phyloP scores from a whole-genome alignment of 1,139 yeast genomes.

The Kodamaea ohmeri region DNA sequence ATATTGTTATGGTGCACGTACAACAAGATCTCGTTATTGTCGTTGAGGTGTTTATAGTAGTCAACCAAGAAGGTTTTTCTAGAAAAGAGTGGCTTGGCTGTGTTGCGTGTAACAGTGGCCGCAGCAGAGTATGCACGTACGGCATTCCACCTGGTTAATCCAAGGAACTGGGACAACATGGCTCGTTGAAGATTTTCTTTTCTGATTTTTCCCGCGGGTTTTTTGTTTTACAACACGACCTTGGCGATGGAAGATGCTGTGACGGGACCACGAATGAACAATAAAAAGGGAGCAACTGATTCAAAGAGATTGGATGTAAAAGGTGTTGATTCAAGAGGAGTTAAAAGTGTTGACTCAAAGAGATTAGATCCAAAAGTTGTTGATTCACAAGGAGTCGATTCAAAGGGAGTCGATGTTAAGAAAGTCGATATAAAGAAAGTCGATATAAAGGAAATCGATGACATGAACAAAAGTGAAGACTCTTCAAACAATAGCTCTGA shows the following conservation, averaged over 20 bases:
- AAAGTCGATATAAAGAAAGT: background rate
- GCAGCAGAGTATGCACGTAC: background rate
- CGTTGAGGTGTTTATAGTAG: constrained; percentile 68
- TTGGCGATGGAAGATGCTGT: constrained; percentile 2
- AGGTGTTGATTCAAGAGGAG: too few species aligned
- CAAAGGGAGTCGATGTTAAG: background rate
- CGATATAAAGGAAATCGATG: too few species aligned
- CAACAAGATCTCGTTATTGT: constrained; percentile 63
- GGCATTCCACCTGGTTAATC: constrained; percentile 1
- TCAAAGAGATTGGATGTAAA: too few species aligned
- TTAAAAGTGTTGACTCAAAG: too few species aligned
- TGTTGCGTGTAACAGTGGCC: constrained; percentile 1
- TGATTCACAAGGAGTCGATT: too few species aligned
- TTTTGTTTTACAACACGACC: constrained; percentile 2
- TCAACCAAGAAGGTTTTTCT: constrained; percentile 86
- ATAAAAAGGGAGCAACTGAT: background rate
- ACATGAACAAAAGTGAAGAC: too few species aligned
- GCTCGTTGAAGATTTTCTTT: background rate
- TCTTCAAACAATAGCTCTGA: too few species aligned
- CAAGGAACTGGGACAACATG: constrained; percentile 1
- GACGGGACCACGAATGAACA: background rate
- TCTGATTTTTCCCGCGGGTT: background rate
- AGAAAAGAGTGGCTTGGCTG: constrained; percentile 47
- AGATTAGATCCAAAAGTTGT: too few species aligned
- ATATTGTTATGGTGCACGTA: constrained; percentile 84